Base-by-base conservation (phyloP, 2,329 filamentous ascomycete genomes). In the Fusarium xylarioides region DNA sequence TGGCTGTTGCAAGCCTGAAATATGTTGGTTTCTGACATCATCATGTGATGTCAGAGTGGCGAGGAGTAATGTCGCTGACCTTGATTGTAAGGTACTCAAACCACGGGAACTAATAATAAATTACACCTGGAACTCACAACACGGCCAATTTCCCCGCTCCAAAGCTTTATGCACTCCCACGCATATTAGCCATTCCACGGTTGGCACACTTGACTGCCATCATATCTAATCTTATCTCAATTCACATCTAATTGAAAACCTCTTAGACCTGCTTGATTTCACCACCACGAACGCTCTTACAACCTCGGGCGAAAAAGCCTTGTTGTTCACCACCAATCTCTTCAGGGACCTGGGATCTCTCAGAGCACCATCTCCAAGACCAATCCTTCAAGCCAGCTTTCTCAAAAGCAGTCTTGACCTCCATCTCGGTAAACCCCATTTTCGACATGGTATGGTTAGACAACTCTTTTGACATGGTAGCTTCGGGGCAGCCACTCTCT, bases 201-300 rank as follows among this genome's bases (percentile, higher is more conserved):
- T 19, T 5, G 16, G 5, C 7, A 44, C 4, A 26, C 2, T 19
- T n/a, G 7, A n/a, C 6, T n/a, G 9, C 7, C 1, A 18, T n/a
- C 11, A 12, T 11, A 9, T 49, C 3, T 12, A 32, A 14, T 8
- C 7, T 11, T 30, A 4, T 11, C 21, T 14, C 9, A 4, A 11
- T 16, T 15, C 19, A 10, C 9, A 11, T 8, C 3, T n/a, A 16
- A n/a, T 1, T n/a, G 3, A 11, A 16, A 11, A 21, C 2, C 19
- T 8, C 10, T 16, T 8, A 47, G 3, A 14, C 7, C 3, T 49
- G 9, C 30, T 23, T 23, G 10, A 4, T 7, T 11, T 4, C 47
- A 11, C n/a, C 26, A 14, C 0, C 23, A 7, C 19, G 0, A 11
- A 9, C 10, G 11, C 11, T 6, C 28, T 46, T 46, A 4, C 5